Evolutionary conservation across 805 yeast genomes (phyloP), one percentile per base, ranked within the genome.

Genomic region (Saccharomycopsis sp.): DNA sequence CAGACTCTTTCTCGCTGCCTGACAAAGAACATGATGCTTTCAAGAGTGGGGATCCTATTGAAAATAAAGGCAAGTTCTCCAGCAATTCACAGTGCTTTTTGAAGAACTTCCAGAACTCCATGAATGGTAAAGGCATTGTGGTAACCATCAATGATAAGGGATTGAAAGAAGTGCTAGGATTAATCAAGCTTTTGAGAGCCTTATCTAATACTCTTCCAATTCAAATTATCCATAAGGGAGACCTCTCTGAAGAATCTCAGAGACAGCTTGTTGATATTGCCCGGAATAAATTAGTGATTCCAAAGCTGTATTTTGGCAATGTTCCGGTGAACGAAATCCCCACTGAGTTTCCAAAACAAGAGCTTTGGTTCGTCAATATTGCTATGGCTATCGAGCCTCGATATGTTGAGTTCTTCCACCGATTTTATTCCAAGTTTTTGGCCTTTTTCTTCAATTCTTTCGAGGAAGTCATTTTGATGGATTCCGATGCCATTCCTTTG

Each of bases 371-470:
- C 60, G 75, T 75, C 20, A 65, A 74, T 62, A 69, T 69, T 15
- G 51, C 64, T 5, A 60, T 63, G 1, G 57, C 70, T 0, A 54
- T 73, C 2, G 58, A 66, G 3, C 53, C 56, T 17, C 54, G 56
- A 2, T 65, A 64, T 57, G 53, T 41, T 0, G 41, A 52, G 2
- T 60, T 61, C 35, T 79, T 78, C 59, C 64, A 59, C 1, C 72
- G 75, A 0, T 79, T 73, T 64, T 76, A 74, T n/a, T 78, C 75
- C 64, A 81, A 81, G 63, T 71, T 80, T 54, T 62, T 79, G 19
- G 82, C 83, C 0, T 71, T 74, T 14, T 64, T 79, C 54, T 80
- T 79, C 69, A 75, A 71, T 61, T 72, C 81, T 14, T 82, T 82
- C 63, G 73, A 75, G 56, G 80, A 81, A 62, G 70, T 76, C 42